Base-by-base conservation (phyloP, 805 yeast genomes). In the Ogataea siamensis region DNA sequence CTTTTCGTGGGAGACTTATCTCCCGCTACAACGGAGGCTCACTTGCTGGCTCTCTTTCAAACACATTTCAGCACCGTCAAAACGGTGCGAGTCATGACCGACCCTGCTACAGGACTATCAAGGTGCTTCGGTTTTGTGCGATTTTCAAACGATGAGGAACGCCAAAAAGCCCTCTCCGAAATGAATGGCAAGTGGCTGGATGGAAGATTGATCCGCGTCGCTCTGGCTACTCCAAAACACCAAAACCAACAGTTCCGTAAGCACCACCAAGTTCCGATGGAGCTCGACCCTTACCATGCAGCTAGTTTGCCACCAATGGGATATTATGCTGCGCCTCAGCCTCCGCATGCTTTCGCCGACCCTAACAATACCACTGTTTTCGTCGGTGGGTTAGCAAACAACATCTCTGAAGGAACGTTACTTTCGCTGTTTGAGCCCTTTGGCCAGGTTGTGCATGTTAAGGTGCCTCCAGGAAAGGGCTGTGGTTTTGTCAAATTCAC, bases 11-110 rank as follows among this genome's bases (percentile, higher is more conserved):
- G 94, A 24, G 93, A 84, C 58, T 66, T 84, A 43, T 74, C 87
- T 2, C 87, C 91, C 1, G 71, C 78, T 1, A 83, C 88, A 4
- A 83, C 91, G 0, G 93, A 84, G 57, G 89, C 89, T 5, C 89
- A 83, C 57, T 61, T 84, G 41, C 62, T 84, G 33, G 78, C 86
- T 16, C 66, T 84, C 35, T 84, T 84, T 58, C 91, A 83, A 57
- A 73, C 76, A 28, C 71, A 71, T 40, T 84, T 74, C 62, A 66
- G 66, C 35, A 74, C 86, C 7, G 82, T 84, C 26, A 83, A 82
- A 50, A 83, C 93, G 2, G 93, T 84, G 5, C 66, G 93, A 43
- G 91, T 84, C 8, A 84, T 84, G 91, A 83, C 93, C 0, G 91
- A 84, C 55, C 93, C 93, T 2, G 73, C 84, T 5, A 73, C 83